Evolutionary conservation across 495 filamentous ascomycete species (phyloP).

Genomic region (Podospora appendiculata): DNA sequence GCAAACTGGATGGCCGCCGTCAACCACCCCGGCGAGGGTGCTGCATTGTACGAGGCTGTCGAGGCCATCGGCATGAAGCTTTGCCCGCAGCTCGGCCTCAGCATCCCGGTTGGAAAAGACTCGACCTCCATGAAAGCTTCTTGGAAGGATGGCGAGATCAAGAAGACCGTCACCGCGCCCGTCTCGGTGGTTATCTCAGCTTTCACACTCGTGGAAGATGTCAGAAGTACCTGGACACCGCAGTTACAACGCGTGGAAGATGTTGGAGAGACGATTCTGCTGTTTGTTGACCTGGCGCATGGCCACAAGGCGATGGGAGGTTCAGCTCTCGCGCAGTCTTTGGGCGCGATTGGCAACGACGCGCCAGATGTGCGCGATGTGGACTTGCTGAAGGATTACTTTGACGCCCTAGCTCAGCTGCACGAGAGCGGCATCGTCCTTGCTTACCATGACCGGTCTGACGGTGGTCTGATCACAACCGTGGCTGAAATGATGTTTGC

Average conservation of each 20-base stretch:
- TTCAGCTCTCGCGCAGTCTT: slow-evolving; percentile 87
- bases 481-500: slow-evolving; percentile 98
- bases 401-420: slow-evolving; percentile 77
- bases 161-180: slow-evolving; percentile 86
- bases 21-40: slow-evolving; percentile 88
- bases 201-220: slow-evolving; percentile 73
- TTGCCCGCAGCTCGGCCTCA: slow-evolving; percentile 70
- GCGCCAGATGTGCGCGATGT: slow-evolving; percentile 79
- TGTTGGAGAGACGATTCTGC: slow-evolving; percentile 79
- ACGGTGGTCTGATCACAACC: slow-evolving; percentile 88
- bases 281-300: slow-evolving; percentile 83
- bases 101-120: slow-evolving; percentile 95
- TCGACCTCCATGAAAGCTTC: slow-evolving; percentile 98
- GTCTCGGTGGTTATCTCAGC: slow-evolving; percentile 85
- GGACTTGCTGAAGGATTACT: slow-evolving; percentile 81
- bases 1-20: slow-evolving; percentile 99
- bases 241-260: slow-evolving; percentile 75
- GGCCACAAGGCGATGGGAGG: slow-evolving; percentile 78
- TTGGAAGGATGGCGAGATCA: slow-evolving; percentile 70
- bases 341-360: slow-evolving; percentile 76
- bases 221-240: slow-evolving; percentile 87
- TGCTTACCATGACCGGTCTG: slow-evolving; percentile 91
- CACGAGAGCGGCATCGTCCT: slow-evolving; percentile 84
- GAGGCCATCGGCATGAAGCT: slow-evolving; percentile 89
- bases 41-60: slow-evolving; percentile 89